phyloP scores from a whole-genome alignment of 441 rosid genomes.

The Biscutella laevigata region DNA sequence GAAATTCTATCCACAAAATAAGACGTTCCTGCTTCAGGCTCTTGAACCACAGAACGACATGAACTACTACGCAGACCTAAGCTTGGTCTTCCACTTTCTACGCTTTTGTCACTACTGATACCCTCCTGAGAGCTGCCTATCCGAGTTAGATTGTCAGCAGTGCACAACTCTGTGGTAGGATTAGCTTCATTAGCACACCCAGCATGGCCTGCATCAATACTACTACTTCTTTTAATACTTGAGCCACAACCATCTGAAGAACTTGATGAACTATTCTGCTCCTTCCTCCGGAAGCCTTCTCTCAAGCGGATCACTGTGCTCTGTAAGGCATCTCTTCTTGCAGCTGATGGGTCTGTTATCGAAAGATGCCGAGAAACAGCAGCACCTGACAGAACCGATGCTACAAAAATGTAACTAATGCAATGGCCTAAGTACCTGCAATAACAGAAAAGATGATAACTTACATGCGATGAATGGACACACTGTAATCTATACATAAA shows the following conservation, averaged over 20 bases:
- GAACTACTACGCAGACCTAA: constrained; percentile 81
- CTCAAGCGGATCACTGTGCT: constrained; percentile 95
- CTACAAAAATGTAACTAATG: constrained; percentile 92
- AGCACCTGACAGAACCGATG: constrained; percentile 93
- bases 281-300: constrained; percentile 96
- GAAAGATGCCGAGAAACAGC: constrained; percentile 95
- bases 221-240: constrained; percentile 89
- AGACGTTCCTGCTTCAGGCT: constrained; percentile 70
- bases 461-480: constrained; percentile 11
- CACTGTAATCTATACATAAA: constrained; percentile 2
- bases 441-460: constrained; percentile 18
- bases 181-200: constrained; percentile 58
- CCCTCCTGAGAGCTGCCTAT: constrained; percentile 80
- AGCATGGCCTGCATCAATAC: constrained; percentile 74
- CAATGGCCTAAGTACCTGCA: constrained; percentile 99
- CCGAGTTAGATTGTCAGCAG: constrained; percentile 50
- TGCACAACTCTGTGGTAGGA: constrained; percentile 41
- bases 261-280: constrained; percentile 84
- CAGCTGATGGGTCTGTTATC: constrained; percentile 82
- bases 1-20: constrained; percentile 47
- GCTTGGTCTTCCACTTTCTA: constrained; percentile 98
- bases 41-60: constrained; percentile 82
- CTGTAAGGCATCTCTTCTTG: constrained; percentile 95
- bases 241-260: constrained; percentile 99
- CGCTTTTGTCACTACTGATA: constrained; percentile 81